A percentile compares a stretch with the other conserved stretches of the same genome.
phyloP scores from a whole-genome alignment of 768 basidiomycete species.

The Rhizopogon vinicolor region DNA sequence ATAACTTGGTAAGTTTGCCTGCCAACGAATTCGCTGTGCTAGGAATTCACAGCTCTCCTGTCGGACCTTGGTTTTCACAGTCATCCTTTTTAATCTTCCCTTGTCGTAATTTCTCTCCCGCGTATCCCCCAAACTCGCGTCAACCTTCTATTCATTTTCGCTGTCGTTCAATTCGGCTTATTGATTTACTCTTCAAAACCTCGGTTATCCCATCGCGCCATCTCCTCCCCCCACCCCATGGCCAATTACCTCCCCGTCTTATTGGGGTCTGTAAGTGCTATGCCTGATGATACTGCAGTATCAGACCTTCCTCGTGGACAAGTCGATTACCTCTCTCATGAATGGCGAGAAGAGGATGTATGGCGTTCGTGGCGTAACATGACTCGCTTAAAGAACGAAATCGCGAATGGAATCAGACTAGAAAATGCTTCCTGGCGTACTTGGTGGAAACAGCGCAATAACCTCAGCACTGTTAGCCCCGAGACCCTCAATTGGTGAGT shows the following conservation, averaged over 20 bases:
- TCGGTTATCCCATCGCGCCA: background rate
- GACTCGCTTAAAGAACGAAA: constrained; percentile 98
- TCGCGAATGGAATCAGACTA: constrained; percentile 88
- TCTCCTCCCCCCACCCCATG: constrained; percentile 30
- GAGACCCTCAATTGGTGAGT: constrained; percentile 97
- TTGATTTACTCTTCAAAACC: background rate
- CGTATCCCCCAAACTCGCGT: background rate
- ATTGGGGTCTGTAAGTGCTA: constrained; percentile 55
- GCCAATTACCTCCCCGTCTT: constrained; percentile 69
- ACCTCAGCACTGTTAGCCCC: constrained; percentile 90
- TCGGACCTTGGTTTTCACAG: constrained; percentile 6
- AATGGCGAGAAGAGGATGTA: constrained; percentile 98
- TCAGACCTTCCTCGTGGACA: constrained; percentile 86
- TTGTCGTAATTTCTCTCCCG: constrained; percentile 7
- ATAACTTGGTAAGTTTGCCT: too few relatives aligned
- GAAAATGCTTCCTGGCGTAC: constrained; percentile 99
- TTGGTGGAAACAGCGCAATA: constrained; percentile 99
- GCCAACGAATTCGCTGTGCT: background rate
- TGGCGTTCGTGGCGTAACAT: constrained; percentile 98
- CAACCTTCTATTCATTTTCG: background rate
- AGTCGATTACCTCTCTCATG: constrained; percentile 97
- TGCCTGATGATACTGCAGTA: constrained; percentile 75
- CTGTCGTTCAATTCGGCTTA: background rate
- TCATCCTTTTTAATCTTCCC: constrained; percentile 11
- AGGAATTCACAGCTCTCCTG: too few relatives aligned